Conservation (phyloP, 768 basidiomycete genomes). For the Mycena epipterygia region DNA sequence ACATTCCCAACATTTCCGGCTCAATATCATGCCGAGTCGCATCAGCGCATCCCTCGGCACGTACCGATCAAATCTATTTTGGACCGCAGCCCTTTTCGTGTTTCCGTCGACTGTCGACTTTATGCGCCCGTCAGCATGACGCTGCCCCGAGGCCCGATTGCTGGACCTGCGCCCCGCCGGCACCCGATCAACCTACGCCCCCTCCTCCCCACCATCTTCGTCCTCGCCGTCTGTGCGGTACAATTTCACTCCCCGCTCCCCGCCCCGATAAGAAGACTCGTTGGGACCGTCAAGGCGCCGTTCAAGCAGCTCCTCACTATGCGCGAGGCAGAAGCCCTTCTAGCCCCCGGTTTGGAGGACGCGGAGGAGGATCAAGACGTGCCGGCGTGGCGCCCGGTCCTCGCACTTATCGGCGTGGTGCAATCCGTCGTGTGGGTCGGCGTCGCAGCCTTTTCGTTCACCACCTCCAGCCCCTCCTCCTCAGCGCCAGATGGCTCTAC, state of each 20-base stretch:
- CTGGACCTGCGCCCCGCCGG: constrained; percentile 62
- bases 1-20: too few species aligned
- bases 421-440: constrained; percentile 72
- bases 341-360: constrained; percentile 35
- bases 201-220: constrained; percentile 60
- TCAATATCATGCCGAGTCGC: too few species aligned
- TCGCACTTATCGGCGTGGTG: constrained; percentile 67
- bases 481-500: constrained; percentile 76
- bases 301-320: constrained; percentile 63
- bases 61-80: too few species aligned
- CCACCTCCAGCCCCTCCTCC: constrained; percentile 55
- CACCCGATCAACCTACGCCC: constrained; percentile 65
- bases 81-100: too few species aligned
- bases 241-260: constrained; percentile 49
- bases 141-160: not conserved
- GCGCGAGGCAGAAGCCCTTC: constrained; percentile 67
- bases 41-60: too few species aligned
- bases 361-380: constrained; percentile 38
- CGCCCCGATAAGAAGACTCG: constrained; percentile 37
- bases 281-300: constrained; percentile 43
- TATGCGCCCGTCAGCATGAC: not conserved
- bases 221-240: constrained; percentile 55
- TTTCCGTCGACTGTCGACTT: too few species aligned
- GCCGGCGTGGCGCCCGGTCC: constrained; percentile 73
- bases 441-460: constrained; percentile 65